Evolutionary conservation across 1,139 yeast species (phyloP).

Genomic region (Zhuliangozyma blackwelliae): DNA sequence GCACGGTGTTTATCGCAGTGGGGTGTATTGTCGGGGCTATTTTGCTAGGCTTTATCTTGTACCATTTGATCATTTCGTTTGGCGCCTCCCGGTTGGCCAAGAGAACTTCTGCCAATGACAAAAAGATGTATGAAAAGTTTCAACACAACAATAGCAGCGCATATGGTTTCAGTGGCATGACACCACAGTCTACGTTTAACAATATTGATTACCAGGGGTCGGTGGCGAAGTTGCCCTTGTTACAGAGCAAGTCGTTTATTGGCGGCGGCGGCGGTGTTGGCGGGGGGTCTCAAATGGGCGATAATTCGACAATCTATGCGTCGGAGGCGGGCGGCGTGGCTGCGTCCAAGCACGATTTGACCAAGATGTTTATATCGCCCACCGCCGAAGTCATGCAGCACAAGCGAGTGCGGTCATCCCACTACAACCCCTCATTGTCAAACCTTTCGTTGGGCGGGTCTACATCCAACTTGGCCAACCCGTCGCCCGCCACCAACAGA

Average conservation of each 20-base stretch:
- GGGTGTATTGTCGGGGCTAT: conserved; percentile 65
- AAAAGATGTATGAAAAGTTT: conserved; percentile 34
- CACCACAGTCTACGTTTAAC: conserved; percentile 17
- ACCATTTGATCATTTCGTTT: conserved; percentile 33
- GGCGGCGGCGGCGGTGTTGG: conserved; percentile 7
- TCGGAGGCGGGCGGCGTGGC: conserved; percentile 31
- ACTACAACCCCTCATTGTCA: conserved; percentile 16
- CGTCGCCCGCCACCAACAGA: conserved; percentile 24
- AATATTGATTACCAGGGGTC: conserved; percentile 21
- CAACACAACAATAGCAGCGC: conserved; percentile 33
- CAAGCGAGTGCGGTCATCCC: conserved; percentile 27
- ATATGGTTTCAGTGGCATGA: conserved; percentile 22
- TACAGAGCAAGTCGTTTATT: conserved; percentile 16
- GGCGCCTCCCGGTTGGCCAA: conserved; percentile 39
- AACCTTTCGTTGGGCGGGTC: conserved; percentile 26
- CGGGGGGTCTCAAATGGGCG: conserved; percentile 29
- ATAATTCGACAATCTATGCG: conserved; percentile 34
- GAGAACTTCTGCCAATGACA: conserved; percentile 27
- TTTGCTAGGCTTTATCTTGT: conserved; percentile 40
- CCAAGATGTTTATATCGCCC: conserved; percentile 69
- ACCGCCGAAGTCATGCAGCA: conserved; percentile 69
- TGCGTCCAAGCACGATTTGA: conserved; percentile 38
- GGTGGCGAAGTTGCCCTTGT: conserved; percentile 35
- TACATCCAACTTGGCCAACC: conserved; percentile 20
- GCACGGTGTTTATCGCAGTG: conserved; percentile 77